Base-by-base conservation (phyloP, 495 filamentous ascomycete species). In the Penicillium robsamsonii region DNA sequence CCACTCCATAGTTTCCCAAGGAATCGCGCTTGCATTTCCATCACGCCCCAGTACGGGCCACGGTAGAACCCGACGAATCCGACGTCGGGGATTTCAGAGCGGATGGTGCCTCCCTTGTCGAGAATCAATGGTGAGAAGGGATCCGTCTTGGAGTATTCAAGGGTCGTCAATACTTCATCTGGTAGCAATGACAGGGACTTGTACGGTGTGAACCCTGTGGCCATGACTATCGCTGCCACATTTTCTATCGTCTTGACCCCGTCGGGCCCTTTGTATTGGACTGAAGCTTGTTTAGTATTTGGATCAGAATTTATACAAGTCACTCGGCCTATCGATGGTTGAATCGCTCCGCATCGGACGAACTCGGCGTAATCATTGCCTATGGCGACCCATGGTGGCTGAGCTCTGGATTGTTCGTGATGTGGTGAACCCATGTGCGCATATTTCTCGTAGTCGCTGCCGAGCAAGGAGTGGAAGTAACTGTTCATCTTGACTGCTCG, bases 61-160 rank as follows among this genome's bases (percentile, higher is more conserved):
- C 89, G 82, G 67, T 96, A 93, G 69, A 93, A 88, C 5, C 92
- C 92, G 0, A 95, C 84, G 56, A 96, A 96, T 0, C 88, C 89
- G 1, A 93, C 70, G 20, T 82, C 81, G 0, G 84, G 81, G 1
- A 92, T 63, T 4, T 70, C 69, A 0, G 78, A 76, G 60, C 87
- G 84, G 33, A 85, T 74, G 5, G 82, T 87, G 17, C 79, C 78
- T 55, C 85, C 84, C 45, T 87, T 82, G 43, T 87, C 85, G 4
- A 96, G 74, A 0, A 89, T 78, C 3, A 91, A 66, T 0, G 91
- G 89, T 10, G 89, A 76, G 58, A 85, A 83, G 11, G 78, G 63
- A 51, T 87, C 79, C 1, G 63, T 54, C 1, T 78, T 58, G 33
- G 77, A 77, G 57, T 86, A 79, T 35, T 84, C 79, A 8, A 94